Conservation (phyloP, 345 rosid genomes). For the Gossypioides kirkii region DNA sequence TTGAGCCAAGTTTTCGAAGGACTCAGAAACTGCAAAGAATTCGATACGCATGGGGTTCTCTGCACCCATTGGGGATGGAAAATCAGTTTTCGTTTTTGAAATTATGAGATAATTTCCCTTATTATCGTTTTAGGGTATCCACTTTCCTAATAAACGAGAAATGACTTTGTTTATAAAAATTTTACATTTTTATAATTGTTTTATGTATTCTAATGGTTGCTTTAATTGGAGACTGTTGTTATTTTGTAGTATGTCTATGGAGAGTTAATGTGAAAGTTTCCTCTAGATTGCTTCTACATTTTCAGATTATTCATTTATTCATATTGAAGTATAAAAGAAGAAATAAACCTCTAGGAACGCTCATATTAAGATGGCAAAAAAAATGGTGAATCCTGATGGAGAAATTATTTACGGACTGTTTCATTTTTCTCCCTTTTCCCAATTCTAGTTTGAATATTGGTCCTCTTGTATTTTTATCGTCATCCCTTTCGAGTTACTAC, state of each 20-base stretch:
- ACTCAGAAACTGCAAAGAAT: not conserved
- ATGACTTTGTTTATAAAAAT: not conserved
- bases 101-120: not conserved
- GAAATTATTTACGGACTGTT: not conserved
- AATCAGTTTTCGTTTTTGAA: not conserved
- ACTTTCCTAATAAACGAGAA: not conserved
- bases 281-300: not conserved
- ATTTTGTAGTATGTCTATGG: not conserved
- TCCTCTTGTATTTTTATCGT: not conserved
- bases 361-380: not conserved
- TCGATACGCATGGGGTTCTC: not conserved
- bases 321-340: not conserved
- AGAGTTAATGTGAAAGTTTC: not conserved
- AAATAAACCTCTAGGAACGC: not conserved
- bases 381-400: not conserved
- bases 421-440: not conserved
- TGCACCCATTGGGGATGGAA: not conserved
- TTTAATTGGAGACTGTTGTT: not conserved
- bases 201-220: not conserved
- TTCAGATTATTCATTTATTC: not conserved
- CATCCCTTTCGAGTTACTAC: not conserved
- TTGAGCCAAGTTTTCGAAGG: not conserved
- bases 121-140: not conserved
- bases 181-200: not conserved
- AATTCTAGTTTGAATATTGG: not conserved